Base-by-base conservation (phyloP, 345 rosid species). In the Noccaea caerulescens region DNA sequence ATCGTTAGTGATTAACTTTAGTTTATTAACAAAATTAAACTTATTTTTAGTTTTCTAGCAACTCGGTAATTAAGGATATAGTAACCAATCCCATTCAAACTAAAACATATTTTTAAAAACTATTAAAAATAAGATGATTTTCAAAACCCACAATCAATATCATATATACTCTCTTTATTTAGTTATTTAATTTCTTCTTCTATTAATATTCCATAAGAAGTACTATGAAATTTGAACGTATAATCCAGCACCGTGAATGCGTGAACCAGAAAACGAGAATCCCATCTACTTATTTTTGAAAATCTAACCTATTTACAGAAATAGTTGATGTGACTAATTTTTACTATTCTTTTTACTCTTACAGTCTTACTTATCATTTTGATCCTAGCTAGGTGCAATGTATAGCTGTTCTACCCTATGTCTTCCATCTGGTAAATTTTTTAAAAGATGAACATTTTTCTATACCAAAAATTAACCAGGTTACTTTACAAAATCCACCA, bases 291-390 rank as follows among this genome's bases (percentile, higher is more conserved):
- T 65, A 27, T 14, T 38, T 72, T 54, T 37, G 39, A 56, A 44
- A 63, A 23, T 3, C 6, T 3, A 54, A 55, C 25, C 23, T 34
- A n/a, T 57, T 6, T 13, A 53, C 25, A 20, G 46, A 54, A 34
- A 56, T 32, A 32, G 36, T 37, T 73, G 77, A 66, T 58, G 68
- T 66, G 72, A 73, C 66, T 49, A 58, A 39, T 23, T 41, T 10
- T 20, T 33, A 66, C 72, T 73, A 42, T 73, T 73, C 4, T 66
- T 58, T 73, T 51, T 4, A 51, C 67, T 34, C 13, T 25, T 25
- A 25, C 27, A 25, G 27, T 25, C 27, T 11, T 39, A 66, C 30
- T 12, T 51, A 52, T 50, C 43, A 60, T 14, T 25, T 59, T 10
- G 27, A 65, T 12, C 33, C 3, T 63, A 72, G 63, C 3, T 63